These are phyloP conservation scores for Pseudocercospora vitis DNA, from an alignment of 2,329 filamentous ascomycete genomes.

Conservation along the genomic window DNA sequence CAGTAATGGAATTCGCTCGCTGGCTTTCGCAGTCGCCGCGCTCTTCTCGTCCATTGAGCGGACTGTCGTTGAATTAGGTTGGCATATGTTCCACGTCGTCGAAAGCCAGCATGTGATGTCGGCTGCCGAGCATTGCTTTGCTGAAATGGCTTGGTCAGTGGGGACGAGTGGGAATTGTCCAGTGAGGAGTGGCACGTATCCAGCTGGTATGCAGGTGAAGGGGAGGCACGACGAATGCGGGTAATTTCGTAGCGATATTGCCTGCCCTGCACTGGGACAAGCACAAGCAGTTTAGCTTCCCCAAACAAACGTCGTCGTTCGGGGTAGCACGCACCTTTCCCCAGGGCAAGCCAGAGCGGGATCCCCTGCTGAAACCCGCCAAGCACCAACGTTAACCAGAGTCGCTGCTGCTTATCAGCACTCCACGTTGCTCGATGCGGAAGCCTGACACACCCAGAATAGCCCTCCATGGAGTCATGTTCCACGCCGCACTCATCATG, in stretches of 20 bases:
- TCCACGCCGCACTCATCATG: not conserved
- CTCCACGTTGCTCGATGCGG: not conserved
- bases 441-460: not conserved
- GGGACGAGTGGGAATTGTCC: not conserved
- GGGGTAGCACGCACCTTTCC: not conserved
- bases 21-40: constrained; percentile 13
- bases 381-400: constrained; percentile 2
- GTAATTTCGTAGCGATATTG: constrained; percentile 9
- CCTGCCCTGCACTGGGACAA: constrained; percentile 1
- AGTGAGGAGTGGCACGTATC: not conserved
- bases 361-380: not conserved
- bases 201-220: not conserved
- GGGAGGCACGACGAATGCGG: not conserved
- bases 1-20: constrained; percentile 16
- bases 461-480: not conserved
- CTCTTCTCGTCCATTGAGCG: constrained; percentile 24
- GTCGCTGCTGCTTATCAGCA: not conserved
- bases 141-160: not conserved
- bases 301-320: not conserved
- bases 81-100: constrained; percentile 9
- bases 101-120: constrained; percentile 9
- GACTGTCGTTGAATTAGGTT: constrained; percentile 7
- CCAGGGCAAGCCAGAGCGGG: not conserved
- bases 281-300: not conserved
- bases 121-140: constrained; percentile 1